Percentiles rank a stretch among this genome's conserved stretches.
These are phyloP conservation scores for Pochonia chlamydosporia DNA, from an alignment of 2,329 filamentous ascomycete genomes.

Conservation along the genomic window DNA sequence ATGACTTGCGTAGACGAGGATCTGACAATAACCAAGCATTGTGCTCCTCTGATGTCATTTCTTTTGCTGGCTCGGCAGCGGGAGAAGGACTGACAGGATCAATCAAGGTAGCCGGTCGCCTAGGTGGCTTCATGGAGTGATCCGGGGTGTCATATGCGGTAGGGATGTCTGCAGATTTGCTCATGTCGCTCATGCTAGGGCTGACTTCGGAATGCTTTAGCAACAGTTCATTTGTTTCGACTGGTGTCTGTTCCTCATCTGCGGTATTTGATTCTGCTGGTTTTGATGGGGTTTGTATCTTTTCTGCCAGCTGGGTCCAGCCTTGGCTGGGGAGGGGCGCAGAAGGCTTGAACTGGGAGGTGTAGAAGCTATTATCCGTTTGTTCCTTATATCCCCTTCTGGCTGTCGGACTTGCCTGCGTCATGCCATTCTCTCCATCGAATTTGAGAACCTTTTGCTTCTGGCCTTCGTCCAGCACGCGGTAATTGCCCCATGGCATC, in stretches of 20 bases:
- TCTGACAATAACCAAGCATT: conserved; percentile 81
- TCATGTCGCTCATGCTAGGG: background rate
- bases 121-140: background rate
- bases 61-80: conserved; percentile 37
- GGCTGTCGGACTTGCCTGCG: conserved; percentile 54
- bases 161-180: background rate
- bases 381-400: conserved; percentile 71
- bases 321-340: conserved; percentile 21
- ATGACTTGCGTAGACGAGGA: conserved; percentile 79
- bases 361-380: conserved; percentile 78
- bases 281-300: conserved; percentile 16
- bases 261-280: background rate
- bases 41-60: conserved; percentile 85
- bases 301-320: conserved; percentile 22
- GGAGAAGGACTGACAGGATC: background rate
- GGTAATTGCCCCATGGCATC: conserved; percentile 80
- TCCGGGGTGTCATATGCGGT: background rate
- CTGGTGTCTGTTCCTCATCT: background rate
- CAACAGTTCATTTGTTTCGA: background rate
- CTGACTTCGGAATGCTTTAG: background rate
- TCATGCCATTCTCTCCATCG: conserved; percentile 56
- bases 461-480: conserved; percentile 77
- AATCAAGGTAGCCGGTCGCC: background rate
- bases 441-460: conserved; percentile 71
- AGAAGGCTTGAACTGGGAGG: conserved; percentile 54